A percentile compares a stretch with the other conserved stretches of the same genome.
phyloP scores from a whole-genome alignment of 495 filamentous ascomycete genomes.

The Tuber brumale region DNA sequence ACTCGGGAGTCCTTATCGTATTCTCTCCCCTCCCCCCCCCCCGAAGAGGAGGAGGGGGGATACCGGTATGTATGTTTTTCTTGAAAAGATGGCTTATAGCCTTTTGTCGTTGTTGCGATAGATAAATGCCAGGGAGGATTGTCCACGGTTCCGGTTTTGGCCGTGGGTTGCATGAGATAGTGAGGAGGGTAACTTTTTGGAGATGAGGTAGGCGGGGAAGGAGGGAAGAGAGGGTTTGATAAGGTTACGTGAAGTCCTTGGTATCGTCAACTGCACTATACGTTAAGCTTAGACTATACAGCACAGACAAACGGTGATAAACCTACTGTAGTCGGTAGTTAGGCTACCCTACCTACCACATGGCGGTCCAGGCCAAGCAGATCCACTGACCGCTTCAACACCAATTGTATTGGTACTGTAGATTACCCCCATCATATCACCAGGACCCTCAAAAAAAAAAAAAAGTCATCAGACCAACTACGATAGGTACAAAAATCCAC shows the following conservation, averaged over 20 bases:
- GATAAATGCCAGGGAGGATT: not conserved
- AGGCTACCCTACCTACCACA: too few relatives aligned
- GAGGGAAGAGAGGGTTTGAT: not conserved
- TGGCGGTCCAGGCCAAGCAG: not conserved
- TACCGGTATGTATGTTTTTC: not conserved
- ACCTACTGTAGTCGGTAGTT: too few relatives aligned
- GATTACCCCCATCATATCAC: too few relatives aligned
- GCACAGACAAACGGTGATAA: too few relatives aligned
- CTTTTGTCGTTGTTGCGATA: not conserved
- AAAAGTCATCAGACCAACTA: too few relatives aligned
- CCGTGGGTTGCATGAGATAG: not conserved
- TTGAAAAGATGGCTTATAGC: not conserved
- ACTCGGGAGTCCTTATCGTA: not conserved
- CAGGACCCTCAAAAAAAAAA: too few relatives aligned
- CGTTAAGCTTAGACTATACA: too few relatives aligned
- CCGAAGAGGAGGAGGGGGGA: not conserved
- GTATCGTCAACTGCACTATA: too few relatives aligned
- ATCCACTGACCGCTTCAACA: not conserved
- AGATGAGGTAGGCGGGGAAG: not conserved
- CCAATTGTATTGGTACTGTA: too few relatives aligned
- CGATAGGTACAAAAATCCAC: too few relatives aligned
- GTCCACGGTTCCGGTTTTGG: not conserved
- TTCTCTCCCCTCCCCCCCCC: not conserved
- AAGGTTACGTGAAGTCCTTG: not conserved
- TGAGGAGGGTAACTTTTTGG: not conserved